A percentile compares a stretch with the other conserved stretches of the same genome.
phyloP scores from a whole-genome alignment of 768 basidiomycete species.

The Boletus tylopilopsis region DNA sequence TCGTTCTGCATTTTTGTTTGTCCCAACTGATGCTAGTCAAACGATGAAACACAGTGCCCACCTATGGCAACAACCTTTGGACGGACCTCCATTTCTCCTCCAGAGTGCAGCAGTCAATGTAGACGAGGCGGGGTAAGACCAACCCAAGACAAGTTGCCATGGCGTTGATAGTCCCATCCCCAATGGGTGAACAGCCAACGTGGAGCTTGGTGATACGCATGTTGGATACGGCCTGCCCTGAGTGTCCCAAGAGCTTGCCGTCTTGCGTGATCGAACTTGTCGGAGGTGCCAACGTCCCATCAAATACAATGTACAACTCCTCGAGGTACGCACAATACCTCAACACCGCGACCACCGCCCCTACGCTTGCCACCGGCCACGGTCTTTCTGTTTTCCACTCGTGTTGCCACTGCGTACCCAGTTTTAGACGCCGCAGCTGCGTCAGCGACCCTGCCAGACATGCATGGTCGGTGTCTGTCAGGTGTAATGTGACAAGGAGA shows the following conservation, averaged over 20 bases:
- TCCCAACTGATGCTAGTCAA: too few species aligned
- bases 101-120: neutral
- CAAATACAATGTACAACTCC: slow-evolving; percentile 17
- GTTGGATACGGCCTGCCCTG: slow-evolving; percentile 6
- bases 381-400: too few species aligned
- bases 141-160: slow-evolving; percentile 11
- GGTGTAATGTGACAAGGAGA: too few species aligned
- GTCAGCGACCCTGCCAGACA: too few species aligned
- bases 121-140: slow-evolving; percentile 12
- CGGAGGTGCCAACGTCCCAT: slow-evolving; percentile 7
- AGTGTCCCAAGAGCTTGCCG: neutral
- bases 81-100: slow-evolving; percentile 7
- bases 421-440: too few species aligned
- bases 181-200: slow-evolving; percentile 19
- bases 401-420: too few species aligned
- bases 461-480: too few species aligned
- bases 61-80: slow-evolving; percentile 3
- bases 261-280: neutral
- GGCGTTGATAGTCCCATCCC: neutral
- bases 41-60: too few species aligned
- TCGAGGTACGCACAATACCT: slow-evolving; percentile 10
- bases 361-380: slow-evolving; percentile 7
- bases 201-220: slow-evolving; percentile 6
- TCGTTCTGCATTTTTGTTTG: too few species aligned
- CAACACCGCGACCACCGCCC: slow-evolving; percentile 14